Evolutionary conservation across 176 grass and related monocot species (phyloP), one percentile per base, ranked within the genome.

Genomic region (Paspalum vaginatum): DNA sequence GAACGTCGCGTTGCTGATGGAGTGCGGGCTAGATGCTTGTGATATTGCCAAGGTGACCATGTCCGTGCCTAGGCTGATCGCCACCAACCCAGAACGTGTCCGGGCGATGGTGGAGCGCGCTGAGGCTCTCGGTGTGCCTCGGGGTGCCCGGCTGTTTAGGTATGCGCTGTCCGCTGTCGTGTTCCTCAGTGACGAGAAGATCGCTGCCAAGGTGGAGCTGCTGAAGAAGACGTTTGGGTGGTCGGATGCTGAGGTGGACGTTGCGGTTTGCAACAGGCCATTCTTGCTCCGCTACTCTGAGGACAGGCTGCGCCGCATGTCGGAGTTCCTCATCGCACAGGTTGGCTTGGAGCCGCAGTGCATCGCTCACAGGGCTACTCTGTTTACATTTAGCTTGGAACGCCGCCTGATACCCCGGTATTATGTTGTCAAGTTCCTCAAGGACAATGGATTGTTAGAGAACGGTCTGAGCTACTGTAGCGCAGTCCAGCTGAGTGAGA

Each of bases 361-460:
- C 44, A 47, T 91, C 20, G 85, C 85, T 46, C 26, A 25, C 43
- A 55, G 40, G 42, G 85, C 85, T 2, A 54, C 74, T 5, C 15
- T 91, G 24, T 55, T 91, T 57, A 69, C 72, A 13, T 85, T 72
- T 17, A 91, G 81, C 45, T 9, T 88, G 66, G 86, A 88, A 65
- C 54, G 51, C 56, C 81, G 86, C 7, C 71, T 91, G 55, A 78
- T 68, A 25, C 89, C 86, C 13, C 70, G 89, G 17, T 20, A 79
- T 71, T 43, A 67, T 3, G 82, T 86, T 22, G 7, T 88, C 18
- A 83, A 85, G 64, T 68, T 84, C 37, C 86, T 91, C 0, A 85
- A 86, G 78, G 79, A 40, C 9, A 83, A 75, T 26, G 82, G 78
- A 49, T 75, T 91, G 48, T 12, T 54, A 9, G 39, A 82, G 18